Evolutionary conservation across 2,329 filamentous ascomycete species (phyloP), one percentile per base, ranked within the genome.

Genomic region (Fusarium dimerum): DNA sequence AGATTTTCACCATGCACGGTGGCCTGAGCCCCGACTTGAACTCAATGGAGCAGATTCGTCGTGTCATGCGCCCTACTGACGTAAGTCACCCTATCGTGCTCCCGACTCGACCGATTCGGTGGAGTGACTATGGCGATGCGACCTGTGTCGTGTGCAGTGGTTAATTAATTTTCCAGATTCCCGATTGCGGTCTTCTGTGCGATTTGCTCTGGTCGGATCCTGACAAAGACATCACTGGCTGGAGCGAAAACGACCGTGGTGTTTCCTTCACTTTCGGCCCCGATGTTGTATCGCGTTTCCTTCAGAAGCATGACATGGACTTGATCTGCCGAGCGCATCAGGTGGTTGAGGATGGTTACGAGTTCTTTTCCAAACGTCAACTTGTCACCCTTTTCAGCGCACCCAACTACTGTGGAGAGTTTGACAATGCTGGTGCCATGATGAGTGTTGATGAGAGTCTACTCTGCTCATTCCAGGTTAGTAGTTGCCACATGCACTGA

Each of bases 1-100:
- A 97, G 88, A 99, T 99, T 72, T 97, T 99, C 81, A 97, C 92
- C 71, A 97, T 99, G 93, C 94, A 99, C 77, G 94, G 94, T 71
- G 94, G 94, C 70, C 79, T 99, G 68, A 97, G 92, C 75, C 94
- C 94, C 42, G 94, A 97, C 72, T 82, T 99, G 62, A 97, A 97
- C 83, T 97, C 92, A 34, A 99, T 99, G 94, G 94, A 99, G 80
- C 93, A 99, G 81, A 99, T 99, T 67, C 91, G 94, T 72, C 89
- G 93, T 66, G 93, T 99, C 65, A 97, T 97, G 92, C 89, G 94
- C 68, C 94, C 94, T 56, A 99, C 94, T 67, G 94, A 99, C 82
- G 93, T 97, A 85, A 80, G 92, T 52, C 32, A 7, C 18, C 47
- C 34, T 12, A 18, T 38, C 57, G 64, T 55, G 60, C 56, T 7